phyloP scores from a whole-genome alignment of 768 basidiomycete species.

The Tricholoma hemisulphureum region DNA sequence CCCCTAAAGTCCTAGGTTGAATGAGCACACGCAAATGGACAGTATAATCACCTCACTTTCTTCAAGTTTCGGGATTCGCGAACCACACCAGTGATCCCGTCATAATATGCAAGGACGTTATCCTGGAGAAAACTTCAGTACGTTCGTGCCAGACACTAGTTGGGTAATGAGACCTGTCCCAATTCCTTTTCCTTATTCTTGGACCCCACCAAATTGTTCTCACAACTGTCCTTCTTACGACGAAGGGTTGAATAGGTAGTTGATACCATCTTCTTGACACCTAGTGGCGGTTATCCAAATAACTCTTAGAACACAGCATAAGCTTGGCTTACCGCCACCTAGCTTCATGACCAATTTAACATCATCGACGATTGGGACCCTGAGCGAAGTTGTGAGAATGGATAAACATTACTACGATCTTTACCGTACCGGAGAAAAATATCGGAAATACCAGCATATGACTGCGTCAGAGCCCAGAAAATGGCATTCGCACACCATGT shows the following conservation, averaged over 20 bases:
- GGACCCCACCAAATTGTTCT: constrained; percentile 34
- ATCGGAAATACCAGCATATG: constrained; percentile 44
- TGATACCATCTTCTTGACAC: constrained; percentile 41
- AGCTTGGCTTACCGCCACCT: neutral
- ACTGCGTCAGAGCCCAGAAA: constrained; percentile 50
- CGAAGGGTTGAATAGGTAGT: constrained; percentile 46
- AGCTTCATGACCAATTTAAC: neutral
- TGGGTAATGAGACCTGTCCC: constrained; percentile 36
- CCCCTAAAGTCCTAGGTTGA: constrained; percentile 29
- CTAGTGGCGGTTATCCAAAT: constrained; percentile 18
- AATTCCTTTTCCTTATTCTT: constrained; percentile 45
- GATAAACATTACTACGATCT: neutral
- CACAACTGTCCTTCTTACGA: neutral
- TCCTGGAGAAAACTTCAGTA: neutral
- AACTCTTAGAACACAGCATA: neutral
- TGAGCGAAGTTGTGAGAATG: neutral
- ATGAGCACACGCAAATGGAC: neutral
- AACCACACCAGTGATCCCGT: constrained; percentile 36
- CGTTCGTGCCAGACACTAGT: neutral
- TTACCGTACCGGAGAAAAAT: constrained; percentile 40
- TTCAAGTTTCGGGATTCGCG: constrained; percentile 23
- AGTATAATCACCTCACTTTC: neutral
- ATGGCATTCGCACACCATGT: constrained; percentile 47
- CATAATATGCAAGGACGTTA: constrained; percentile 27
- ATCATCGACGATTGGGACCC: neutral